Percentiles rank a stretch among this genome's conserved stretches.
Evolutionary conservation across 192 early-diverging fungal species (phyloP).

Genomic region (Mortierella alpina): DNA sequence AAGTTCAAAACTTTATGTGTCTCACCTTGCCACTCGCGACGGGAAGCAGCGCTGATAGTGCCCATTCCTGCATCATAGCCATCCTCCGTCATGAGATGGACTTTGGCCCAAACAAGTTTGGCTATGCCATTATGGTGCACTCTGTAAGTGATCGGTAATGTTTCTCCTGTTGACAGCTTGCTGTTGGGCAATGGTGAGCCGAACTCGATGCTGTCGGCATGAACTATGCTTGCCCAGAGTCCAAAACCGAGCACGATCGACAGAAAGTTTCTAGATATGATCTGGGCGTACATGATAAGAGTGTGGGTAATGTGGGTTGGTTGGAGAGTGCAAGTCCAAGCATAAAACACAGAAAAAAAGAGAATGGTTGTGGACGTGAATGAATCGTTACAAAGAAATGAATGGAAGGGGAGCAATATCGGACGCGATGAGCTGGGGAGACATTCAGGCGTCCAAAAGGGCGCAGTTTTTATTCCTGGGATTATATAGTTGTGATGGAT

Average conservation of each 20-base stretch:
- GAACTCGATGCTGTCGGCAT: conserved; percentile 35
- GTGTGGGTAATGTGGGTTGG: neutral
- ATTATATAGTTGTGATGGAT: too few relatives aligned
- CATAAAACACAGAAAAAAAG: too few relatives aligned
- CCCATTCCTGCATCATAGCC: conserved; percentile 35
- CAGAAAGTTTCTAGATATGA: neutral
- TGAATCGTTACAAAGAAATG: neutral
- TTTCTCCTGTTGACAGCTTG: conserved; percentile 2
- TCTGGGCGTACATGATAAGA: neutral
- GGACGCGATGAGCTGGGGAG: too few relatives aligned
- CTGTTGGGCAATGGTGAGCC: conserved; percentile 14
- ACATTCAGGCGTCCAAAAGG: too few relatives aligned
- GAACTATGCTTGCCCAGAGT: neutral
- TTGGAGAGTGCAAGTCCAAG: too few relatives aligned
- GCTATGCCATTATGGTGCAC: conserved; percentile 41
- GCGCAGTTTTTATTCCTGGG: too few relatives aligned
- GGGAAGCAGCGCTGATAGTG: conserved; percentile 10
- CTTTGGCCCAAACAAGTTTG: conserved; percentile 31
- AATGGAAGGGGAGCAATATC: neutral
- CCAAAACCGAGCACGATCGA: conserved; percentile 13
- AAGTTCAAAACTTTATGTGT: neutral
- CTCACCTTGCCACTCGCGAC: conserved; percentile 24
- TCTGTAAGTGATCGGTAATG: conserved; percentile 21
- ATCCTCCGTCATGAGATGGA: conserved; percentile 33
- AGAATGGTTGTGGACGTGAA: neutral